A percentile compares a stretch with the other conserved stretches of the same genome.
Conservation (phyloP, 345 rosid species). For the Excoecaria agallocha region DNA sequence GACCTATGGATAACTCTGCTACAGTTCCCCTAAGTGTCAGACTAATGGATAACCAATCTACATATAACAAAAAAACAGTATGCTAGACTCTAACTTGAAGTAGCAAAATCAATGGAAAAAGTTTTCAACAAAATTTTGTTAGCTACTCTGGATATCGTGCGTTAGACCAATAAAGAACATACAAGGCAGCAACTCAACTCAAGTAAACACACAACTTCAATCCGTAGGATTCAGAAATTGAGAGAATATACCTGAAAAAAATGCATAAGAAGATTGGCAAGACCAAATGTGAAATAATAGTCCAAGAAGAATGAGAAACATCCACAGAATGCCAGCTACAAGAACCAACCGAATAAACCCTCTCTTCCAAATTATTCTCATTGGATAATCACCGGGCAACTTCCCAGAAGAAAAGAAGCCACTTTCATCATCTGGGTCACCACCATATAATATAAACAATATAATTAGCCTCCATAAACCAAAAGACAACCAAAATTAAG, state of each 20-base stretch:
- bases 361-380: conserved; percentile 57
- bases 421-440: conserved; percentile 45
- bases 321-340: conserved; percentile 79
- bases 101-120: not conserved
- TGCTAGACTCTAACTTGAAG: not conserved
- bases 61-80: not conserved
- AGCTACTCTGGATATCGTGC: not conserved
- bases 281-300: conserved; percentile 81
- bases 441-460: conserved; percentile 2
- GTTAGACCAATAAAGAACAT: not conserved
- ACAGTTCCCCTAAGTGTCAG: not conserved
- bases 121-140: not conserved
- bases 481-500: not conserved
- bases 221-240: not conserved
- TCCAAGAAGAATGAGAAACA: conserved; percentile 72
- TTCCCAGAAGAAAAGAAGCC: conserved; percentile 55
- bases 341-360: conserved; percentile 79
- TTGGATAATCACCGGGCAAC: conserved; percentile 43
- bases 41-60: not conserved
- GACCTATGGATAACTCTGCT: not conserved
- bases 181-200: not conserved
- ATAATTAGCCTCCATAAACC: not conserved
- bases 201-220: not conserved
- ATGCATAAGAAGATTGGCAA: conserved; percentile 66
- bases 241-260: conserved; percentile 65